Conservation (phyloP, 176 grass and related monocot species). For the Urochloa ruziziensis region DNA sequence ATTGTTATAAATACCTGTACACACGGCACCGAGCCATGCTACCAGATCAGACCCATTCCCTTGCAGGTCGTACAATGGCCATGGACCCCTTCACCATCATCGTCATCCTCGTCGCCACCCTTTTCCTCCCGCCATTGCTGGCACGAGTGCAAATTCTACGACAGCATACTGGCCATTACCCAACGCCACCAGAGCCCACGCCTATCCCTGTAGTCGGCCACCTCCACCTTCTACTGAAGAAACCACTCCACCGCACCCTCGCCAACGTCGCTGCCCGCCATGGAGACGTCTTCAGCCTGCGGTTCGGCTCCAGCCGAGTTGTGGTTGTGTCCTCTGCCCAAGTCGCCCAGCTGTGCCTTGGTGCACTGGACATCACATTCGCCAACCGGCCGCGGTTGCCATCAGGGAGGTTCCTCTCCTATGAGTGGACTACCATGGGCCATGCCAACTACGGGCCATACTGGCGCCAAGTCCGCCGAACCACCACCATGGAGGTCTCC, state of each 20-base stretch:
- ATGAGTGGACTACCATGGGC: constrained; percentile 42
- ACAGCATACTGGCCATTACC: not conserved
- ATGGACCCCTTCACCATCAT: not conserved
- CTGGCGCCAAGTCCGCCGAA: constrained; percentile 55
- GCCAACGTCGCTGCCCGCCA: constrained; percentile 27
- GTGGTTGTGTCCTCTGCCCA: constrained; percentile 44
- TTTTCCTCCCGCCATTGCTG: not conserved
- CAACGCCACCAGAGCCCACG: constrained; percentile 27
- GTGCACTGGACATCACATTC: constrained; percentile 42
- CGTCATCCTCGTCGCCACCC: not conserved
- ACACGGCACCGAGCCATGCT: too few species aligned
- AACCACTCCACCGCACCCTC: constrained; percentile 53
- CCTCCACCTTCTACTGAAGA: constrained; percentile 55
- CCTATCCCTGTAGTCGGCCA: constrained; percentile 40
- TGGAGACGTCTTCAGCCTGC: constrained; percentile 41
- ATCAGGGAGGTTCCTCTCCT: constrained; percentile 22
- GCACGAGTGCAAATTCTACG: not conserved
- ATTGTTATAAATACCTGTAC: too few species aligned
- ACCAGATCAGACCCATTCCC: too few species aligned
- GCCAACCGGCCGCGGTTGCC: constrained; percentile 54
- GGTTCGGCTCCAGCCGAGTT: constrained; percentile 35
- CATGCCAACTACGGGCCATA: constrained; percentile 37
- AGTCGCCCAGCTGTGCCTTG: constrained; percentile 38
- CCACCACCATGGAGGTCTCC: constrained; percentile 31
- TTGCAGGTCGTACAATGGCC: not conserved